These are phyloP conservation scores for Peribolospora kevripleyi DNA, from an alignment of 768 basidiomycete genomes.

Conservation along the genomic window DNA sequence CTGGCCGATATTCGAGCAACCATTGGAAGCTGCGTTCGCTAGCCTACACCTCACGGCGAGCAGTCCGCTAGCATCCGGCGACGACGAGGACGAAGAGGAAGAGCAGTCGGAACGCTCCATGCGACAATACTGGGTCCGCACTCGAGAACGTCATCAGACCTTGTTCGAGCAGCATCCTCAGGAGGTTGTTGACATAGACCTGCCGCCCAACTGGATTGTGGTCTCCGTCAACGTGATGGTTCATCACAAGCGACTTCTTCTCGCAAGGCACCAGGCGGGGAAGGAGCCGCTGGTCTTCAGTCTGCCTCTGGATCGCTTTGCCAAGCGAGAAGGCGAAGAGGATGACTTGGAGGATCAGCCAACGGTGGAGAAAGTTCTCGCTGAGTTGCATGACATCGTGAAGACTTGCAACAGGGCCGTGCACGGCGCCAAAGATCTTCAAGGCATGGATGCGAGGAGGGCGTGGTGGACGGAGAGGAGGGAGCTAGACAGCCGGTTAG, in stretches of 20 bases:
- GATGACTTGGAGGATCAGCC: constrained; percentile 36
- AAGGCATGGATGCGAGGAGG: constrained; percentile 37
- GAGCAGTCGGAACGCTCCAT: constrained; percentile 16
- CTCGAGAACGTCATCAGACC: constrained; percentile 33
- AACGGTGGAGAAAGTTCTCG: constrained; percentile 44
- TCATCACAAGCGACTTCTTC: constrained; percentile 57
- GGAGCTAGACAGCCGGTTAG: constrained; percentile 50
- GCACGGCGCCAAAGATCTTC: constrained; percentile 43
- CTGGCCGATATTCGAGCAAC: constrained; percentile 36
- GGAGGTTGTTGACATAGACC: constrained; percentile 21
- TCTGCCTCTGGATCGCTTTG: constrained; percentile 51
- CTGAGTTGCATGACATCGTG: constrained; percentile 58
- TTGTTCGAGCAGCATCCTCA: constrained; percentile 14
- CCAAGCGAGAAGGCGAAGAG: constrained; percentile 47
- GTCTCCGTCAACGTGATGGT: constrained; percentile 61
- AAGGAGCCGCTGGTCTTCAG: constrained; percentile 55
- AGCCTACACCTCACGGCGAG: not conserved
- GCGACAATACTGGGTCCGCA: constrained; percentile 36
- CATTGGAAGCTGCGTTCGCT: not conserved
- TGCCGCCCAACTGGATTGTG: constrained; percentile 61
- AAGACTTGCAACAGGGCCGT: constrained; percentile 51
- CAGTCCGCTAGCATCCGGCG: not conserved
- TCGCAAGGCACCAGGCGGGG: constrained; percentile 47
- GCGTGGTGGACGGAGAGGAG: constrained; percentile 70
- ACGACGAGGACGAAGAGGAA: constrained; percentile 23